A percentile compares a stretch with the other conserved stretches of the same genome.
These are phyloP conservation scores for Dioscorea dumetorum DNA, from an alignment of 106 monocot genomes.

Conservation along the genomic window DNA sequence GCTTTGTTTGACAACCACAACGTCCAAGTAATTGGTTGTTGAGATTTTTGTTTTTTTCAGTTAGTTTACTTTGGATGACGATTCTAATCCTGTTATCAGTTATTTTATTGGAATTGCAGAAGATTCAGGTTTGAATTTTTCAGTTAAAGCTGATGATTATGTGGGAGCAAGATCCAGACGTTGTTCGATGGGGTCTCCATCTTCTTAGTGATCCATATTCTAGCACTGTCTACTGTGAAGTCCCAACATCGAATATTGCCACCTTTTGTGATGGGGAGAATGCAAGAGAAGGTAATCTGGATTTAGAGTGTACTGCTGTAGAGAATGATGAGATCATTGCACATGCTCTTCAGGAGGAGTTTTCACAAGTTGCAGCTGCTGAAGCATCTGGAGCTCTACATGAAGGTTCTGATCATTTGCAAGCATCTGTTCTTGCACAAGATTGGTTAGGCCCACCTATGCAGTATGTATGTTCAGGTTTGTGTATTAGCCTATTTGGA, in stretches of 20 bases:
- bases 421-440: slow-evolving; percentile 53
- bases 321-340: slow-evolving; percentile 85
- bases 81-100: too few species aligned
- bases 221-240: slow-evolving; percentile 15
- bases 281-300: slow-evolving; percentile 13
- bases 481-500: not conserved
- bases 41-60: too few species aligned
- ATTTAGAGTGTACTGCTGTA: slow-evolving; percentile 16
- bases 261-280: slow-evolving; percentile 14
- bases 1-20: too few species aligned
- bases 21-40: too few species aligned
- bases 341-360: slow-evolving; percentile 66
- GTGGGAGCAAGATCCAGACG: slow-evolving; percentile 71
- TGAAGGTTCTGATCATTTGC: slow-evolving; percentile 37
- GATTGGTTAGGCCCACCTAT: slow-evolving; percentile 37
- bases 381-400: slow-evolving; percentile 45
- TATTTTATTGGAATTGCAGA: not conserved
- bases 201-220: slow-evolving; percentile 38
- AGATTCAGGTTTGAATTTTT: not conserved
- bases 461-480: slow-evolving; percentile 28
- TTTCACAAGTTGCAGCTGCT: slow-evolving; percentile 50
- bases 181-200: slow-evolving; percentile 84
- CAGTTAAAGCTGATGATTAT: slow-evolving; percentile 26
- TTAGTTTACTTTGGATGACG: too few species aligned
- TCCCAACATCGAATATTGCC: slow-evolving; percentile 9